Base-by-base conservation (phyloP, 257 asterid genomes). In the Cinchona pubescens region DNA sequence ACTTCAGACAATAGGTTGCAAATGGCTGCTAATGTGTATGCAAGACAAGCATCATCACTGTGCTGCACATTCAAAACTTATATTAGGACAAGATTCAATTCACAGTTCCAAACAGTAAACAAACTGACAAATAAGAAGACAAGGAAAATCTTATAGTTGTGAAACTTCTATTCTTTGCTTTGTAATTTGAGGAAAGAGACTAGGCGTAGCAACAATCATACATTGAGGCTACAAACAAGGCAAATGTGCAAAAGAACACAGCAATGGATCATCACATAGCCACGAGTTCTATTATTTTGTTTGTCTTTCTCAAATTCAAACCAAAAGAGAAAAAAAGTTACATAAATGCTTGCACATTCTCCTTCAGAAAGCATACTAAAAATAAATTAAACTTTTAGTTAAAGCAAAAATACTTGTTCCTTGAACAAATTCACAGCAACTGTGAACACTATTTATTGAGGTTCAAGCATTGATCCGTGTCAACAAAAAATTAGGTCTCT, bases 11-110 rank as follows among this genome's bases (percentile, higher is more conserved):
- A 84, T 78, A 92, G 90, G 78, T 88, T 91, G 81, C 96, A 89
- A 69, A 94, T 94, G 34, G 96, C 92, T 3, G 93, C 87, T 77
- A 94, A 83, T 16, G 99, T 94, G 83, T 90, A 92, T 29, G 99
- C 97, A 78, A 94, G 98, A 80, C 96, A 92, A 58, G 90, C 81
- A 75, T 94, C 99, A 85, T 94, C 97, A 46, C 88, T 88, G 80
- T 88, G 86, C 97, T 94, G 98, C 88, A 92, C 19, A 73, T 58
- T 16, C 23, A 42, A 38, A 48, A 25, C 25, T 27, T 16, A 34
- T 56, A 37, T 74, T 49, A 73, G 61, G 30, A n/a, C 30, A 61
- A 29, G n/a, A n/a, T 25, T 66, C 43, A 29, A 40, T n/a, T 66
- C 25, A 40, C 29, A 5, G 4, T 65, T 38, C 45, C 55, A 42